A percentile compares a stretch with the other conserved stretches of the same genome.
phyloP scores from a whole-genome alignment of 805 yeast genomes.

The Ogataea dorogensis region DNA sequence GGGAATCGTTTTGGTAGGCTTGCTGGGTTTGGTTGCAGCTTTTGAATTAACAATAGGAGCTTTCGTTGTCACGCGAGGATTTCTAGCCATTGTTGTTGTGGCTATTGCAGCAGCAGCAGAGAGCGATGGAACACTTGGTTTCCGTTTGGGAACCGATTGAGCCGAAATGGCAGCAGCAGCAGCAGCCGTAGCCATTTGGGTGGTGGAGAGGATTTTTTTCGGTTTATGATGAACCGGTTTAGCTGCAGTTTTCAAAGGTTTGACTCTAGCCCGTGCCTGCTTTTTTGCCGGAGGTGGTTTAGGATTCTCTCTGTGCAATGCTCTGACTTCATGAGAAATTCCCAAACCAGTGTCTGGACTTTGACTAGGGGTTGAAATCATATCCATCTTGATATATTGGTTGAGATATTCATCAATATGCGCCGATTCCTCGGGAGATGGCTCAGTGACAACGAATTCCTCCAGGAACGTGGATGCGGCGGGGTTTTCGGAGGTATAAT shows the following conservation, averaged over 20 bases:
- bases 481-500: too few species aligned
- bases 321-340: not conserved
- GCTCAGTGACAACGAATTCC: constrained; percentile 10
- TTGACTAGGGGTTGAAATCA: constrained; percentile 13
- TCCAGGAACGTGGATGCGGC: constrained; percentile 10
- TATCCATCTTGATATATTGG: constrained; percentile 22
- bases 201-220: constrained; percentile 21
- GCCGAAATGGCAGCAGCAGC: constrained; percentile 29
- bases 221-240: constrained; percentile 5
- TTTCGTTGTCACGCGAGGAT: constrained; percentile 7
- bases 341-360: constrained; percentile 4
- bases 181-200: constrained; percentile 32
- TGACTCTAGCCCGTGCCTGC: constrained; percentile 3
- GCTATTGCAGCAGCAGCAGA: constrained; percentile 27
- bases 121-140: constrained; percentile 15
- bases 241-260: constrained; percentile 1
- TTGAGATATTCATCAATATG: constrained; percentile 20
- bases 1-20: constrained; percentile 6
- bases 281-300: constrained; percentile 3
- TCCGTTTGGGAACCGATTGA: constrained; percentile 17
- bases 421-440: constrained; percentile 6
- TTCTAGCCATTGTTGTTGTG: constrained; percentile 16
- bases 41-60: not conserved
- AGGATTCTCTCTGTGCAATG: constrained; percentile 12
- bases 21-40: not conserved